Conservation (phyloP, 768 basidiomycete genomes). For the Naganishia onofrii region DNA sequence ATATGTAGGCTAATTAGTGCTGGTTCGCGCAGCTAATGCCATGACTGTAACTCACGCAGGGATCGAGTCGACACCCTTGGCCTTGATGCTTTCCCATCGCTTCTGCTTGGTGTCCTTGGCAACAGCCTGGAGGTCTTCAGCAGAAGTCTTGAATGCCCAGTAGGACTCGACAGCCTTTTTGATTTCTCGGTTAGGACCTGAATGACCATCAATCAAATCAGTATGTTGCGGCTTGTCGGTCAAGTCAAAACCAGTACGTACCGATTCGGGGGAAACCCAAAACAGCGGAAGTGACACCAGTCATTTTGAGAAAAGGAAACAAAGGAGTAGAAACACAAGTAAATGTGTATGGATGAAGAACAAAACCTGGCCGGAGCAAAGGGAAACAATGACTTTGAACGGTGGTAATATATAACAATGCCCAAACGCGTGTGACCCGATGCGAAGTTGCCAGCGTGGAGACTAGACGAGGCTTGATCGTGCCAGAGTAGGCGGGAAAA, state of each 20-base stretch:
- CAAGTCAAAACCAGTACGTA: slow-evolving; percentile 39
- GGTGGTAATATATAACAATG: not conserved
- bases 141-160: slow-evolving; percentile 89
- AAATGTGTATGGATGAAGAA: slow-evolving; percentile 14
- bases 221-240: not conserved
- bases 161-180: slow-evolving; percentile 98
- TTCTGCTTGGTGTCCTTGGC: slow-evolving; percentile 83
- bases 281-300: slow-evolving; percentile 2
- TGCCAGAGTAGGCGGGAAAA: no score
- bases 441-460: not conserved
- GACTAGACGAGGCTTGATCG: no score
- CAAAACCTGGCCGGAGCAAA: not conserved
- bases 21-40: not conserved
- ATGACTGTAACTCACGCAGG: slow-evolving; percentile 68
- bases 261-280: slow-evolving; percentile 64
- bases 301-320: slow-evolving; percentile 40
- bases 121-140: slow-evolving; percentile 79
- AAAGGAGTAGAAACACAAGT: not conserved
- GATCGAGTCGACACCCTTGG: slow-evolving; percentile 79
- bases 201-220: not conserved
- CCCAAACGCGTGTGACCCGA: not conserved
- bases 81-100: slow-evolving; percentile 82
- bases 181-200: slow-evolving; percentile 89
- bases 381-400: not conserved
- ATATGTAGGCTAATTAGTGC: slow-evolving; percentile 9